These are phyloP conservation scores for Verruconis gallopava DNA, from an alignment of 2,329 filamentous ascomycete genomes.

Conservation along the genomic window DNA sequence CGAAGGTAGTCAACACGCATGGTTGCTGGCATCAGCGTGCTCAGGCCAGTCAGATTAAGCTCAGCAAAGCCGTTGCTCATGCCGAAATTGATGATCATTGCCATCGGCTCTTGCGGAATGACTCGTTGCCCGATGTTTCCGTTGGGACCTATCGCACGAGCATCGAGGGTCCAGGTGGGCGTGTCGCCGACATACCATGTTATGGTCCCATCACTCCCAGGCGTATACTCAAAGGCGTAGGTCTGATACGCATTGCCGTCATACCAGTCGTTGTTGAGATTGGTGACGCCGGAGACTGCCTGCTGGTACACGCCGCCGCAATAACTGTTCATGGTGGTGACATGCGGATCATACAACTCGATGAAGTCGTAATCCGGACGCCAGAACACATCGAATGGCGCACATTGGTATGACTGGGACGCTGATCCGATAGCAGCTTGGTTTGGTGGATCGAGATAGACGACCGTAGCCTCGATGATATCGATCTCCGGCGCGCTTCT, in stretches of 20 bases:
- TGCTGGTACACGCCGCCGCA: conserved; percentile 50
- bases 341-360: conserved; percentile 48
- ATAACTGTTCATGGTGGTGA: conserved; percentile 47
- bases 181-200: conserved; percentile 56
- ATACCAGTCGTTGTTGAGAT: conserved; percentile 54
- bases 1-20: conserved; percentile 59
- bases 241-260: conserved; percentile 49
- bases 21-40: conserved; percentile 44
- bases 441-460: conserved; percentile 35
- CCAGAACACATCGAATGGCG: conserved; percentile 59
- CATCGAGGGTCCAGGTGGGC: conserved; percentile 51
- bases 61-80: conserved; percentile 54
- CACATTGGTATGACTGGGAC: conserved; percentile 54
- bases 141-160: conserved; percentile 48
- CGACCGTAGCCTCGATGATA: conserved; percentile 55
- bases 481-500: conserved; percentile 60
- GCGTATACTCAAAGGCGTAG: conserved; percentile 51
- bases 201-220: conserved; percentile 46
- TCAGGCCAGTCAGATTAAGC: conserved; percentile 45
- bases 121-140: conserved; percentile 55
- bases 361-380: conserved; percentile 50
- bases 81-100: conserved; percentile 55
- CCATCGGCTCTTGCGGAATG: conserved; percentile 55
- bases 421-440: conserved; percentile 45
- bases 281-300: conserved; percentile 47